Base-by-base conservation (phyloP, 2,329 filamentous ascomycete genomes). In the Rugonectria rugulosa region DNA sequence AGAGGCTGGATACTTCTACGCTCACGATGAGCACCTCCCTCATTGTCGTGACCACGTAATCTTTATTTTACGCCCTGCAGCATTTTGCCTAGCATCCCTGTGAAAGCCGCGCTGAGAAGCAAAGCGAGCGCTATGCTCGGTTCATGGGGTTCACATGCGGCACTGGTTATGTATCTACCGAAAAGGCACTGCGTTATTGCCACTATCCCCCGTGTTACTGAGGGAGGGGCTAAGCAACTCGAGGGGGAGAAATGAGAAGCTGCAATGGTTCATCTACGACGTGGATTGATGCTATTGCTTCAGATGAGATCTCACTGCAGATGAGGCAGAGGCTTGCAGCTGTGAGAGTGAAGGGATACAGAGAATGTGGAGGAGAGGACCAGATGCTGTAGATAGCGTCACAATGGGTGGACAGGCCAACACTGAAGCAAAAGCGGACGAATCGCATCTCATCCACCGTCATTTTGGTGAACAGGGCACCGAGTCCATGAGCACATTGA, bases 111-210 rank as follows among this genome's bases (percentile, higher is more conserved):
- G 34, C 31, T 38, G 45, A 31, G 24, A 42, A 43, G 44, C 26
- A 34, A 53, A 53, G 49, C 43, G 49, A 57, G 21, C 26, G 21
- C 24, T 32, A n/a, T 17, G 37, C 31, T 47, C 37, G 41, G 46
- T 24, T 43, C 37, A 47, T 32, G 12, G 44, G 46, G 24, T 29
- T 51, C 56, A 56, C 56, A 48, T 58, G 56, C 42, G 46, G 24
- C 46, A 58, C 51, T 56, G 51, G 31, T 23, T 48, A 15, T 24
- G 52, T 56, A 51, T 55, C 52, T 58, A 50, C 52, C 56, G 56
- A 50, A 36, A 45, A 24, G 8, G 24, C 19, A 34, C 14, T 38
- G 24, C 21, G 43, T 37, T 27, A 44, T 19, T 38, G 43, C 20
- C 31, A n/a, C 27, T 26, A 12, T 36, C 24, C 12, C 6, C 46